These are phyloP conservation scores for Talaromyces thailandensis DNA, from an alignment of 495 filamentous ascomycete species.

Conservation along the genomic window DNA sequence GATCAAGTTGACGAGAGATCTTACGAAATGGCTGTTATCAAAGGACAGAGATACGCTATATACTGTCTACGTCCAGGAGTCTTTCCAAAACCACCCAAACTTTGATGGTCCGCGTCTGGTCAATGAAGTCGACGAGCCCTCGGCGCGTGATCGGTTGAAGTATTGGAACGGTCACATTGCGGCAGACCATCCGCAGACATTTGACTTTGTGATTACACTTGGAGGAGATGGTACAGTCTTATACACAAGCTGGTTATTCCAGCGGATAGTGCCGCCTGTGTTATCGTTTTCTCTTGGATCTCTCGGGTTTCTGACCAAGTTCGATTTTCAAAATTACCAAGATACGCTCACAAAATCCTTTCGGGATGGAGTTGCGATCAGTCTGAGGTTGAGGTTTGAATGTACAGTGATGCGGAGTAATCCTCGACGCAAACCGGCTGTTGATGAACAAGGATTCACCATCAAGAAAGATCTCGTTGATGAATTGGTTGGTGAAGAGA, in stretches of 20 bases:
- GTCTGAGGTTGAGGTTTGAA: slow-evolving; percentile 80
- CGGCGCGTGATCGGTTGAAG: slow-evolving; percentile 50
- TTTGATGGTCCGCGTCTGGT: slow-evolving; percentile 63
- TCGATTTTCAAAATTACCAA: slow-evolving; percentile 71
- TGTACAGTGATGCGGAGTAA: slow-evolving; percentile 88
- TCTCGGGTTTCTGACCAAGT: slow-evolving; percentile 91
- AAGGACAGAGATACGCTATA: slow-evolving; percentile 59
- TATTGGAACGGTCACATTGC: slow-evolving; percentile 83
- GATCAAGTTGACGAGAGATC: slow-evolving; percentile 67
- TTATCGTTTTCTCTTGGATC: slow-evolving; percentile 87
- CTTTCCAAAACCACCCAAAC: slow-evolving; percentile 53
- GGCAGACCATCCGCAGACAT: slow-evolving; percentile 65
- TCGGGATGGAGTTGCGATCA: slow-evolving; percentile 79
- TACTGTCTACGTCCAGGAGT: slow-evolving; percentile 72
- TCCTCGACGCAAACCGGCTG: slow-evolving; percentile 16
- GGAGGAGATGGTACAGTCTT: slow-evolving; percentile 97
- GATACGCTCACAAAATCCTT: slow-evolving; percentile 65
- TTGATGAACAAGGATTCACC: slow-evolving; percentile 13
- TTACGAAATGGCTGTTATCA: slow-evolving; percentile 80
- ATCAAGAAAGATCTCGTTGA: slow-evolving; percentile 65
- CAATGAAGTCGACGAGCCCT: slow-evolving; percentile 35
- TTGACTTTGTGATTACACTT: slow-evolving; percentile 88
- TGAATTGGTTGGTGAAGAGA: slow-evolving; percentile 77
- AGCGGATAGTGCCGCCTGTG: slow-evolving; percentile 90
- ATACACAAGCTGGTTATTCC: slow-evolving; percentile 94